Conservation (phyloP, 2,329 filamentous ascomycete genomes). For the Epichloe hybrida region DNA sequence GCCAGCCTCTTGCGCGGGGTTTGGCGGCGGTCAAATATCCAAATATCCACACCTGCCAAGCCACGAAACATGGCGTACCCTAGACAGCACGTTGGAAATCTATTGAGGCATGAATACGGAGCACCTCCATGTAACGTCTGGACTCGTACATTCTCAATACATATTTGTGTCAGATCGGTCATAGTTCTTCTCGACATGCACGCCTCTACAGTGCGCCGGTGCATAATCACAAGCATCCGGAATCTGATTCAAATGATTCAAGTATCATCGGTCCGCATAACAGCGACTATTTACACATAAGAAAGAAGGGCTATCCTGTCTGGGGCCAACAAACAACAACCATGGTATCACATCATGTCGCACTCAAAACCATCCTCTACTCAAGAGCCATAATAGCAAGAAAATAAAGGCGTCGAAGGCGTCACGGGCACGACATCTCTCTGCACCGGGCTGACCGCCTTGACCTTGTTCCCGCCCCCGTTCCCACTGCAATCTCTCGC, state of each 20-base stretch:
- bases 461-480: not conserved
- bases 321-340: not conserved
- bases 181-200: too few relatives aligned
- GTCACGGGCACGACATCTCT: not conserved
- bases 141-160: too few relatives aligned
- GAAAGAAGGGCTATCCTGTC: not conserved
- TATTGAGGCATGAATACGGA: fast-evolving
- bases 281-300: not conserved
- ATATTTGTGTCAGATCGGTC: too few relatives aligned
- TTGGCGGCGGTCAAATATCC: too few relatives aligned
- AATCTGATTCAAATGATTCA: too few relatives aligned
- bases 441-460: not conserved
- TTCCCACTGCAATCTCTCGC: not conserved
- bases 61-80: too few relatives aligned
- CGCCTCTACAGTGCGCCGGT: too few relatives aligned
- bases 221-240: too few relatives aligned
- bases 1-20: too few relatives aligned
- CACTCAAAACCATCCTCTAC: not conserved
- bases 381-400: slow-evolving; percentile 3
- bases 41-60: too few relatives aligned
- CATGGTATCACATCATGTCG: not conserved
- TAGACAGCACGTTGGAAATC: too few relatives aligned
- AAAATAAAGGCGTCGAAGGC: slow-evolving; percentile 1
- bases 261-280: not conserved
- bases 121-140: too few relatives aligned